Evolutionary conservation across 129 eudicot genomes (phyloP).

Genomic region (Pseudognaphalium luteoalbum): DNA sequence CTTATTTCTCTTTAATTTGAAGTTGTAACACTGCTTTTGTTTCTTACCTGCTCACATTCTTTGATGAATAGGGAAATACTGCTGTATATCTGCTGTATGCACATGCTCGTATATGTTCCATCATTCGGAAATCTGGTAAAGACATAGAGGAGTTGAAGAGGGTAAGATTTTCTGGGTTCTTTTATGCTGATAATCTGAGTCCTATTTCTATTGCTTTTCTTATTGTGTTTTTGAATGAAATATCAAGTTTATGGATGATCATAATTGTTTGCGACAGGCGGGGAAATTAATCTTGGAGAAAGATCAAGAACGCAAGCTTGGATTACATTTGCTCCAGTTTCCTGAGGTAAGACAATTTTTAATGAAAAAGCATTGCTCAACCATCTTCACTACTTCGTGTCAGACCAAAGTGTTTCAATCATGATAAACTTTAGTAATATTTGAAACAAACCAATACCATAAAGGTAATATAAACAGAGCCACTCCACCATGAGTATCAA

Average conservation of each 20-base stretch:
- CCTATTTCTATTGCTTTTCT: neutral
- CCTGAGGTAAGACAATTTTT: constrained; percentile 58
- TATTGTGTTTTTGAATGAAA: neutral
- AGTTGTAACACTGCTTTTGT: neutral
- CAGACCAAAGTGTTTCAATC: neutral
- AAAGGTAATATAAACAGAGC: neutral
- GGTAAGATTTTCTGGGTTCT: constrained; percentile 36
- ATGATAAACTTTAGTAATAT: neutral
- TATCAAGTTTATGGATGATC: neutral
- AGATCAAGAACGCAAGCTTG: constrained; percentile 68
- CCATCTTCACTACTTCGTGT: neutral
- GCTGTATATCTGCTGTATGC: constrained; percentile 86
- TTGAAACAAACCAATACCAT: neutral
- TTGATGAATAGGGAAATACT: constrained; percentile 80
- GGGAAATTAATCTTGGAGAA: constrained; percentile 56
- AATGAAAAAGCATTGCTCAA: neutral
- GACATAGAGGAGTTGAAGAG: constrained; percentile 71
- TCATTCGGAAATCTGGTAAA: constrained; percentile 92
- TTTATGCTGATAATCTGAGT: neutral
- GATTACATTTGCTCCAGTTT: constrained; percentile 84
- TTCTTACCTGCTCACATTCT: constrained; percentile 6
- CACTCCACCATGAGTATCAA: neutral
- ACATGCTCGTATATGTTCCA: constrained; percentile 92
- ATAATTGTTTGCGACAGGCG: constrained; percentile 40
- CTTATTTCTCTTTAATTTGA: neutral